phyloP scores from a whole-genome alignment of 2,329 filamentous ascomycete species.

The Furcasterigmium furcatum region DNA sequence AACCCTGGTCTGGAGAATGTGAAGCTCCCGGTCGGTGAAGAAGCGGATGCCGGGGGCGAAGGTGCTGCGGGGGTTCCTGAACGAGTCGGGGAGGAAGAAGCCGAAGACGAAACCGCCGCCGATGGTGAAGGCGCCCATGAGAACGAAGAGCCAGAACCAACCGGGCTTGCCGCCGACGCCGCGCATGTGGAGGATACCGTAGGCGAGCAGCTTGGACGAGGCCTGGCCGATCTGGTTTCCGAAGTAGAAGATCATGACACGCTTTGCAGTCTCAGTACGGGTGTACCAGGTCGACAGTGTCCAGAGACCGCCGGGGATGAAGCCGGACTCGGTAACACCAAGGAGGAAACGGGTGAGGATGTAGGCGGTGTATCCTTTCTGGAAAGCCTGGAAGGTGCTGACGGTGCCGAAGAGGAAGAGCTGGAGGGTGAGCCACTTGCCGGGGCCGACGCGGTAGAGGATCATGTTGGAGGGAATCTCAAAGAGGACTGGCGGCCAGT shows the following conservation, averaged over 20 bases:
- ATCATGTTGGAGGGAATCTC: constrained; percentile 46
- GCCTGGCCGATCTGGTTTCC: constrained; percentile 50
- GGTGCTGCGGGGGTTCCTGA: constrained; percentile 36
- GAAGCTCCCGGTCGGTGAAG: constrained; percentile 35
- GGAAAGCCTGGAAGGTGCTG: constrained; percentile 52
- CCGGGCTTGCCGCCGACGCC: constrained; percentile 43
- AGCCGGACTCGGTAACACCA: constrained; percentile 50
- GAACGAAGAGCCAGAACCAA: constrained; percentile 55
- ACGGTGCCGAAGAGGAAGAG: constrained; percentile 51
- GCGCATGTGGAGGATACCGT: constrained; percentile 45
- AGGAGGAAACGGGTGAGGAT: constrained; percentile 48
- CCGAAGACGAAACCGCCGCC: constrained; percentile 36
- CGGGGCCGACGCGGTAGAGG: constrained; percentile 43
- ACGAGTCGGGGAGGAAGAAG: constrained; percentile 40
- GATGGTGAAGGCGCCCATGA: constrained; percentile 52
- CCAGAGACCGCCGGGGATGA: constrained; percentile 49
- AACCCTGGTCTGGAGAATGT: constrained; percentile 38
- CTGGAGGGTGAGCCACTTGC: constrained; percentile 51
- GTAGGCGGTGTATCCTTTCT: constrained; percentile 41
- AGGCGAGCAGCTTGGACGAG: constrained; percentile 36
- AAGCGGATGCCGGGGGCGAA: constrained; percentile 29
- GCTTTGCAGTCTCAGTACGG: constrained; percentile 45
- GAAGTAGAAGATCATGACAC: constrained; percentile 53
- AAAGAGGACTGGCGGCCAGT: constrained; percentile 25
- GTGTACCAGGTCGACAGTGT: constrained; percentile 55